A percentile compares a stretch with the other conserved stretches of the same genome.
Conservation (phyloP, 1,284 basidiomycete genomes). For the Trametes sp. region DNA sequence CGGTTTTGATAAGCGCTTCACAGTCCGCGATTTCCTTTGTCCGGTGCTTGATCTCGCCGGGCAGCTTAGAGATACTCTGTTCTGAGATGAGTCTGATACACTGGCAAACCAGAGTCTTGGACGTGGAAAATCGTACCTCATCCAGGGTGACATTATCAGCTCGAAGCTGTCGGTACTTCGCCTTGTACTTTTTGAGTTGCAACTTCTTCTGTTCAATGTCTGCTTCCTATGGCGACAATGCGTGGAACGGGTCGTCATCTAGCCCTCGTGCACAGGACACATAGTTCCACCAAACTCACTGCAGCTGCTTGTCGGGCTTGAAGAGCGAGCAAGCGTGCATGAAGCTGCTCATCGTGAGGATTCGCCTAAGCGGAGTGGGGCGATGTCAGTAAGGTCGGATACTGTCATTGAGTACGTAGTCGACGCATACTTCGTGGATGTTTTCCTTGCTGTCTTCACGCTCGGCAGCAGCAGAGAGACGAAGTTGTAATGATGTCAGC, state of each 20-base stretch:
- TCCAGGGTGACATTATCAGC: background rate
- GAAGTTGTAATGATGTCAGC: slow-evolving; percentile 1
- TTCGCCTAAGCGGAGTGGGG: too few species aligned
- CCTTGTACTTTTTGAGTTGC: background rate
- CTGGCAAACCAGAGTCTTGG: too few species aligned
- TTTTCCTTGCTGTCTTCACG: background rate
- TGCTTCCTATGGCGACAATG: background rate
- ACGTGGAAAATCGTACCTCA: background rate
- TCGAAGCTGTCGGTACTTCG: background rate
- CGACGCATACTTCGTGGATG: background rate
- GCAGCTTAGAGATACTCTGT: background rate
- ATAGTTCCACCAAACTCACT: too few species aligned
- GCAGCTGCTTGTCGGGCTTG: too few species aligned
- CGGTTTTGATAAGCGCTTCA: background rate
- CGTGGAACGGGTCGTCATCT: too few species aligned
- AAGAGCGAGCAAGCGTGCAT: too few species aligned
- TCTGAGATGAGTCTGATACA: background rate
- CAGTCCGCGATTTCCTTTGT: background rate
- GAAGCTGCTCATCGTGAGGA: too few species aligned
- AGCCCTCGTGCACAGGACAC: too few species aligned
- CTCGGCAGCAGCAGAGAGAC: background rate
- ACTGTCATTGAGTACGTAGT: background rate
- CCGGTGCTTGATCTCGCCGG: background rate
- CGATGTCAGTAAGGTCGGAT: background rate
- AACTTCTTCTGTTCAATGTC: background rate